Evolutionary conservation across 345 rosid species (phyloP).

Genomic region (Mercurialis annua): DNA sequence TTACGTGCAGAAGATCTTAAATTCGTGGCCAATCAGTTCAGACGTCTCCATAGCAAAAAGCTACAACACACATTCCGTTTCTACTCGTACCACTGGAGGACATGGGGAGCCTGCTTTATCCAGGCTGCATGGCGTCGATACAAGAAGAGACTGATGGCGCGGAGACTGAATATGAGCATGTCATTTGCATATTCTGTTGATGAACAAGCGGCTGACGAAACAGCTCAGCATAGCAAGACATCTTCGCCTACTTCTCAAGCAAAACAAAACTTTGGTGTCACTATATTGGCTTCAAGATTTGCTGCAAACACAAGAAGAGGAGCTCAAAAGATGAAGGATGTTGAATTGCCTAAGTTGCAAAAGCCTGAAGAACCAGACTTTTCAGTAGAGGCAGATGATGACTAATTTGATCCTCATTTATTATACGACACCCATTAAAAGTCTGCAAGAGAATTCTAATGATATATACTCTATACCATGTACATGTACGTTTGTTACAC

Average conservation of each 20-base stretch:
- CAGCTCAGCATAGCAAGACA: constrained; percentile 5
- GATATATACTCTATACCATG: too few species aligned
- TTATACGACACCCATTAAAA: background rate
- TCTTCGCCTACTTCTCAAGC: constrained; percentile 26
- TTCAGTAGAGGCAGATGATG: constrained; percentile 50
- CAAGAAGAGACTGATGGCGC: constrained; percentile 57
- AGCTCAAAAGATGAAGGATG: constrained; percentile 52
- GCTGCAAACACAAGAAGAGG: constrained; percentile 70
- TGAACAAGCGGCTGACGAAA: constrained; percentile 19
- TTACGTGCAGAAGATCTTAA: constrained; percentile 85
- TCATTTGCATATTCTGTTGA: constrained; percentile 27
- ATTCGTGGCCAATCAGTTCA: constrained; percentile 88
- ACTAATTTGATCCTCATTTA: constrained; percentile 10
- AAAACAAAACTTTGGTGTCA: constrained; percentile 45
- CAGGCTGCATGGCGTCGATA: constrained; percentile 88
- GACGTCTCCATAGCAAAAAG: constrained; percentile 90
- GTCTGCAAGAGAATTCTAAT: background rate
- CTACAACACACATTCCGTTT: constrained; percentile 89
- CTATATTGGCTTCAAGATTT: constrained; percentile 62
- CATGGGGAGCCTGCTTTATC: constrained; percentile 92
- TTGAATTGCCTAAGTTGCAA: constrained; percentile 46
- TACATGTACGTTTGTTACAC: too few species aligned
- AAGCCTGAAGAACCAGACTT: constrained; percentile 91
- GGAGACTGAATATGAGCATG: constrained; percentile 42
- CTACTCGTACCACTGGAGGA: constrained; percentile 94